Base-by-base conservation (phyloP, 306 rosid genomes). In the Cajanus cajan region DNA sequence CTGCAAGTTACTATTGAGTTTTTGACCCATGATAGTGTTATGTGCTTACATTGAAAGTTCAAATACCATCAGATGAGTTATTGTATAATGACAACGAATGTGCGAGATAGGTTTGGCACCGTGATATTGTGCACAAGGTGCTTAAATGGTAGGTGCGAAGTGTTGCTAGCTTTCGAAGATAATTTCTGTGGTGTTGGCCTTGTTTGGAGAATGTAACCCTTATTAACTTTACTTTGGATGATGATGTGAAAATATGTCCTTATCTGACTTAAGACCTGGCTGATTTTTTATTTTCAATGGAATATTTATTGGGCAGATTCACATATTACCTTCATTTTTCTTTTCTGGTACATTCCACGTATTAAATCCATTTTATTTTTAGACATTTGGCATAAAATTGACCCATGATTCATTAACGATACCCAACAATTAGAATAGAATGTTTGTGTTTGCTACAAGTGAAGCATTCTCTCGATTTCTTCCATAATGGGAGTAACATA, bases 1-100 rank as follows among this genome's bases (percentile, higher is more conserved):
- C 71, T 73, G 75, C 82, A 73, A 73, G 71, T 47, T 73, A 24
- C 78, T 22, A 19, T 62, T 8, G 59, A 76, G 73, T 69, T 77
- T 80, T 80, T 85, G 84, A 67, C 77, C 78, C 78, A 43, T 34
- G 50, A 21, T 36, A 76, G 84, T 45, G 24, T 62, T 41, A 16
- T 7, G 31, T 48, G 54, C 73, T 71, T 41, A 76, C 58, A 48
- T 58, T 37, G 71, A 37, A 73, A 63, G 79, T 68, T 50, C 51
- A 44, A 68, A 28, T 74, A 50, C 37, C 22, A 52, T 72, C 51
- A 16, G 77, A 67, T 70, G 82, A 74, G 43, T 70, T 83, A 24
- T 63, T 75, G 69, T 70, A 73, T 71, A 55, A 82, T 22, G 82
- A 63, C 59, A 8, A 68, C 73, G 43, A 41, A 2, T 58, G 66